Evolutionary conservation across 1,139 yeast genomes (phyloP), one percentile per base, ranked within the genome.

Genomic region (Pneumocystis canis): DNA sequence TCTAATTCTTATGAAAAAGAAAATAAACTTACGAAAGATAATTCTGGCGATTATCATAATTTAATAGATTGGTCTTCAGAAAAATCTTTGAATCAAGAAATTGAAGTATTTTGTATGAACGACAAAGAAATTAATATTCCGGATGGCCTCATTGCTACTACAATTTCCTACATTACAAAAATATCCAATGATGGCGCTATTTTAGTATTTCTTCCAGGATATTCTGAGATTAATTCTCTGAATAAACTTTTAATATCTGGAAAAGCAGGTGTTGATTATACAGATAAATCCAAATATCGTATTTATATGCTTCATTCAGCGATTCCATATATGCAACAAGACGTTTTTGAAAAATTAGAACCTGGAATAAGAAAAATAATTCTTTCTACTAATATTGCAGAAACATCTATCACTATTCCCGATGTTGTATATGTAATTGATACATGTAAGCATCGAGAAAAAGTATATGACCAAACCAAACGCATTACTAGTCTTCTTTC

Each of bases 381-480:
- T 14, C 85, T 85, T 0, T 82, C 94, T 0, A 87, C 95, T 0
- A 87, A 87, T 70, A 85, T 87, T 66, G 85, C 79, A 2, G 88
- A 84, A 71, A 84, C 88, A 0, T 84, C 89, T 56, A 84, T 84
- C 65, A 84, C 89, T 1, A 87, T 87, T 63, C 89, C 92, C 28
- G 95, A 87, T 73, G 86, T 89, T 75, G 89, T 86, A 35, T 89
- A 80, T 1, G 92, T 88, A 1, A 80, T 87, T 58, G 95, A 87
- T 70, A 75, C 84, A 1, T 95, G 95, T 5, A 77, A 85, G 65
- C 85, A 84, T 1, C 87, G 87, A 68, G 79, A 82, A 5, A 78
- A 84, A 73, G 78, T 79, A 62, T 87, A 81, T 70, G 85, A 84
- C 68, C 70, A 84, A 1, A 74, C 75, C 58, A 77, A 82, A 30